Evolutionary conservation across 2,329 filamentous ascomycete genomes (phyloP).

Genomic region (Aschersonia sp.): DNA sequence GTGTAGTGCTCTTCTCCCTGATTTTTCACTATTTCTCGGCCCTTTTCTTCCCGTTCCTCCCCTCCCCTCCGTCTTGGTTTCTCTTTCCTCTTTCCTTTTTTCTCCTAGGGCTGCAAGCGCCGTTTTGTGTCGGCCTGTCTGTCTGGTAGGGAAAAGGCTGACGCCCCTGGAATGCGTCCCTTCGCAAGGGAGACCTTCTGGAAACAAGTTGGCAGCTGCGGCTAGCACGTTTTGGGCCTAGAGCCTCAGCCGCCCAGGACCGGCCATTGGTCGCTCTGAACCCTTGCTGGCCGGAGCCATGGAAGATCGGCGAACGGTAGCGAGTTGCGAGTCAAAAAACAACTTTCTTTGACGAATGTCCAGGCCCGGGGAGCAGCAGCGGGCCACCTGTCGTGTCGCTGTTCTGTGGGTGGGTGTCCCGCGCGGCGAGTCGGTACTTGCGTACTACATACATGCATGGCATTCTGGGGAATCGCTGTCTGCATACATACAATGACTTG

Average conservation of each 20-base stretch:
- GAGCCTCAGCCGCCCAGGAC: too few species aligned
- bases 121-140: too few species aligned
- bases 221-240: too few species aligned
- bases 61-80: too few species aligned
- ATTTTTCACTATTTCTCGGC: neutral
- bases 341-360: too few species aligned
- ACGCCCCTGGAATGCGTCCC: neutral
- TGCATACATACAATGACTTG: too few species aligned
- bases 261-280: neutral
- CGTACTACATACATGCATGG: too few species aligned
- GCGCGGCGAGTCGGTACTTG: too few species aligned
- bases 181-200: neutral
- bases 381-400: too few species aligned
- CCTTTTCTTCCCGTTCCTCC: neutral
- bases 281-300: neutral
- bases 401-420: too few species aligned
- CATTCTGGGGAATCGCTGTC: too few species aligned
- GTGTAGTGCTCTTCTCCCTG: neutral
- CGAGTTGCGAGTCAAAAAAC: neutral
- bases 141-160: neutral
- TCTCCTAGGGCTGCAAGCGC: neutral
- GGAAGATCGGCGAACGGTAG: neutral
- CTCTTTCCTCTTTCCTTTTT: neutral
- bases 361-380: too few species aligned
- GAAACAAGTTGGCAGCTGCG: neutral